Evolutionary conservation across 768 basidiomycete genomes (phyloP).

Genomic region (Calocera viscosa): DNA sequence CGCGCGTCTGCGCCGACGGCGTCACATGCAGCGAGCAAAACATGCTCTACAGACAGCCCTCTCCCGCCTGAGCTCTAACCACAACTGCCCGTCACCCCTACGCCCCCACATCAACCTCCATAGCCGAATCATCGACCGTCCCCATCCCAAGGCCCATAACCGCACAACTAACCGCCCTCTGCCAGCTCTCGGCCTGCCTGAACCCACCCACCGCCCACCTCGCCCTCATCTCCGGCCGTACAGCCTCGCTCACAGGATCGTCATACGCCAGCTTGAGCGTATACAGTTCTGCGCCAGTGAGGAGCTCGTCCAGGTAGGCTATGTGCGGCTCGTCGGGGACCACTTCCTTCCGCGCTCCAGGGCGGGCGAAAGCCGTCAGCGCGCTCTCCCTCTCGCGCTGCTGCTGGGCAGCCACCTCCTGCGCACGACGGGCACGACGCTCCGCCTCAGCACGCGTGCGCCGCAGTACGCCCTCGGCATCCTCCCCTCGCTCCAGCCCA

Average conservation of each 20-base stretch:
- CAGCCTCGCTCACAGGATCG: conserved; percentile 63
- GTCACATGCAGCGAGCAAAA: too few species aligned
- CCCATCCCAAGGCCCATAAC: conserved; percentile 44
- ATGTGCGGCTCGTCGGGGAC: conserved; percentile 71
- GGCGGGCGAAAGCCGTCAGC: conserved; percentile 55
- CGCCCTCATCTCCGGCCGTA: conserved; percentile 45
- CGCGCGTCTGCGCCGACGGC: too few species aligned
- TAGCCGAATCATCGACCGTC: neutral
- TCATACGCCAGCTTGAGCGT: conserved; percentile 47
- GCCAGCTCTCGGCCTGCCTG: conserved; percentile 54
- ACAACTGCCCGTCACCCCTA: neutral
- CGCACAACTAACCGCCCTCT: conserved; percentile 63
- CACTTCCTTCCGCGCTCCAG: conserved; percentile 45
- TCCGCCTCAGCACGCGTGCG: neutral
- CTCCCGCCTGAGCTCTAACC: too few species aligned
- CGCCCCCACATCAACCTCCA: conserved; percentile 10
- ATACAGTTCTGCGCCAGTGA: conserved; percentile 61
- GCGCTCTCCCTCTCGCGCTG: neutral
- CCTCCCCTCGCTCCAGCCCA: conserved; percentile 46
- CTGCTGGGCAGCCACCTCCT: neutral
- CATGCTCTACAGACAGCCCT: too few species aligned
- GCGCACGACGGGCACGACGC: neutral
- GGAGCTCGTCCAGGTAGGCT: conserved; percentile 62
- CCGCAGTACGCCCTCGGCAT: conserved; percentile 9
- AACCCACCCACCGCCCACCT: conserved; percentile 36